Evolutionary conservation across 805 yeast genomes (phyloP).

Genomic region (Metschnikowia proteae): DNA sequence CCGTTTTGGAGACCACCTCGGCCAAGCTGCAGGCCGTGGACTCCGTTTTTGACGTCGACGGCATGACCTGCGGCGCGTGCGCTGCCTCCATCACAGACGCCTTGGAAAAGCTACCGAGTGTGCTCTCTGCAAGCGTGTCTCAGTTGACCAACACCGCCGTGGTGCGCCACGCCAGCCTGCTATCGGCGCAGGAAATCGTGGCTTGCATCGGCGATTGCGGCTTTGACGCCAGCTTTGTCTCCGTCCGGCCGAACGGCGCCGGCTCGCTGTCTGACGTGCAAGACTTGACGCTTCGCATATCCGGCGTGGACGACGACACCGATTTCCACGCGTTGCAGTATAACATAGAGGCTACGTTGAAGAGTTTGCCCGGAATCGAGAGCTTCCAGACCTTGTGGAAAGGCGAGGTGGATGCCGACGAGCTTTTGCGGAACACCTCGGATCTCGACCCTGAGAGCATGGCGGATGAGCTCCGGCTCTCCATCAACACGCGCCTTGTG

Average conservation of each 20-base stretch:
- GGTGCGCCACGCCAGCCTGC: conserved; percentile 43
- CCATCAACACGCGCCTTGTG: conserved; percentile 45
- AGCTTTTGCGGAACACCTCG: conserved; percentile 12
- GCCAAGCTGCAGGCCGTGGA: background rate
- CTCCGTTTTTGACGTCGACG: conserved; percentile 44
- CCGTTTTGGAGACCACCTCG: conserved; percentile 9
- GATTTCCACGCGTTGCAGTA: conserved; percentile 32
- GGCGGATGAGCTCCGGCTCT: conserved; percentile 39
- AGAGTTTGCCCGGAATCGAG: conserved; percentile 28
- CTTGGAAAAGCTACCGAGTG: conserved; percentile 47
- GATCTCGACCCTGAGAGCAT: conserved; percentile 17
- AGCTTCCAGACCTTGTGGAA: conserved; percentile 24
- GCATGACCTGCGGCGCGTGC: conserved; percentile 95
- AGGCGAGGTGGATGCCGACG: conserved; percentile 17
- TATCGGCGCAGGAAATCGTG: conserved; percentile 36
- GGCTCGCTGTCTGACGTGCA: conserved; percentile 12
- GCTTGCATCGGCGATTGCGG: conserved; percentile 63
- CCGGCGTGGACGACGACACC: conserved; percentile 27
- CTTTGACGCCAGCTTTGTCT: conserved; percentile 23
- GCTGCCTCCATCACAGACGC: conserved; percentile 61
- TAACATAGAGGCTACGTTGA: conserved; percentile 39
- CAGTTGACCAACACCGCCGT: conserved; percentile 71
- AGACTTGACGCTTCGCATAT: conserved; percentile 32
- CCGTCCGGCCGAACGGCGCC: background rate
- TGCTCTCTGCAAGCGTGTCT: conserved; percentile 57